Evolutionary conservation across 441 rosid genomes (phyloP), one percentile per base, ranked within the genome.

Genomic region (Manihot esculenta): DNA sequence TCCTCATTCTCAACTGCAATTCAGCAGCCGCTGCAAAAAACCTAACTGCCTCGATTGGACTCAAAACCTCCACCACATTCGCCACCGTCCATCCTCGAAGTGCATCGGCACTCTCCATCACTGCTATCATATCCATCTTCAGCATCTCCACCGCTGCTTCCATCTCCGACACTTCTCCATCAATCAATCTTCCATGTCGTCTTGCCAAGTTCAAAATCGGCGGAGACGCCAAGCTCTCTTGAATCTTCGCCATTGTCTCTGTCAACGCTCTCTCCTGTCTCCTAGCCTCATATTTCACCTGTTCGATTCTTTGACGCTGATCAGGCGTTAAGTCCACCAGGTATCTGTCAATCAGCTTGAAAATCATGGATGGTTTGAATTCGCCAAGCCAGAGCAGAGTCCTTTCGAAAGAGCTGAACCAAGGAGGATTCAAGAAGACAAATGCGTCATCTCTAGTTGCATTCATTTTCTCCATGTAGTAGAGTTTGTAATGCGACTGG

Each of bases 351-450:
- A 86, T 68, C 21, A 88, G 64, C 23, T 73, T 77, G 62, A 86
- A 88, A 0, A 86, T 68, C 0, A 84, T 2, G 0, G 85, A 77
- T 14, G 93, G 90, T 62, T 68, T 83, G 69, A 84, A 86, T 48
- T 79, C 88, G 17, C 87, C 87, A 56, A 86, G 63, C 87, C 93
- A 85, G 38, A 83, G 84, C 49, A 87, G 61, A 13, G 80, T 66
- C 41, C 66, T 81, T 38, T 84, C 93, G 57, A 80, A 75, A 24
- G 84, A 51, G 74, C 45, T 81, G 44, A 88, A 75, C 90, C 89
- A 84, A 3, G 91, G 89, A 0, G 85, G 87, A 12, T 79, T 74
- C 55, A 83, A 64, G 80, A 85, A 77, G 38, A 84, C 75, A 69
- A 82, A 78, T 0, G 79, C 78, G 58, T 81, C 76, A 33, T 81